Conservation (phyloP, 75 land plant species). For the Picea glauca region DNA sequence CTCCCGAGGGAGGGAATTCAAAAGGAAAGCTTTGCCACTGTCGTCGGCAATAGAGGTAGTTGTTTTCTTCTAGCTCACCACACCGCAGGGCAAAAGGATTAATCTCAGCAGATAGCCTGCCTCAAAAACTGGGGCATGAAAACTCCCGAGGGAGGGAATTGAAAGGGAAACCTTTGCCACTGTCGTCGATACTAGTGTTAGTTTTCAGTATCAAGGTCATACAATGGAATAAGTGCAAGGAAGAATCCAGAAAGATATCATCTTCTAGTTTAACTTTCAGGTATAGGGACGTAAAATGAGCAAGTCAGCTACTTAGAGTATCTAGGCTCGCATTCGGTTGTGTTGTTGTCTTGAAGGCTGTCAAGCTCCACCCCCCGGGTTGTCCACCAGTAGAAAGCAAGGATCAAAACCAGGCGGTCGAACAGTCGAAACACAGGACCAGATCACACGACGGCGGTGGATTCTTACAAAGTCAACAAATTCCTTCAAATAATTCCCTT, state of each 20-base stretch:
- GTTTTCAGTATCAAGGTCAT: neutral
- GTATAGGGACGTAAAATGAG: neutral
- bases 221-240: neutral
- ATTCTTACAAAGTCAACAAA: slow-evolving; percentile 4
- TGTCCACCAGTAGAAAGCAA: neutral
- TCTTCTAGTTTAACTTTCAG: neutral
- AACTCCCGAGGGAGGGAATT: neutral
- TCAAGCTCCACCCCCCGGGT: neutral
- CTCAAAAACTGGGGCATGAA: neutral
- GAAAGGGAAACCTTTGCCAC: no score
- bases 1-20: neutral
- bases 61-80: neutral
- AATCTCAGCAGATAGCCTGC: neutral
- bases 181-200: neutral
- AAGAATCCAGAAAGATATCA: neutral
- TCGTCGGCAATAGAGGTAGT: neutral
- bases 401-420: slow-evolving; percentile 14
- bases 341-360: neutral
- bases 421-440: slow-evolving; percentile 6
- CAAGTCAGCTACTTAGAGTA: neutral
- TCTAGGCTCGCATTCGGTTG: neutral
- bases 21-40: no score
- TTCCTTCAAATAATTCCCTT: neutral
- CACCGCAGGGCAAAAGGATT: neutral
- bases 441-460: neutral